Evolutionary conservation across 1,284 basidiomycete genomes (phyloP), one percentile per base, ranked within the genome.

Genomic region (Ganoderma multipileum): DNA sequence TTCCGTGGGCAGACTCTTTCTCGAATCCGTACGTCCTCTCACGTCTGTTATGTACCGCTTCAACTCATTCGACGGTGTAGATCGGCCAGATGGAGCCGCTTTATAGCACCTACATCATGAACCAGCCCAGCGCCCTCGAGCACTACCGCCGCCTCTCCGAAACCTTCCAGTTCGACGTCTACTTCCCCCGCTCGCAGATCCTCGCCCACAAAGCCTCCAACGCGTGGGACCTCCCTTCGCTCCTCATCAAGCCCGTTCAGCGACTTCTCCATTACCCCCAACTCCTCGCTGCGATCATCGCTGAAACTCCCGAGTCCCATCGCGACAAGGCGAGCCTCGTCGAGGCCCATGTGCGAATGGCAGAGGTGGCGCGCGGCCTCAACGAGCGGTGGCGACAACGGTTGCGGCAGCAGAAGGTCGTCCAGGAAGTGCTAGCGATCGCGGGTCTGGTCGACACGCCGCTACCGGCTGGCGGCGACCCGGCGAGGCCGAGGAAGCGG

Each of bases 201-300:
- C 83, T 91, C 47, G 91, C 94, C 20, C 88, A 91, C n/a, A 85
- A 87, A 4, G 86, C 91, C 57, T 94, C 95, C 0, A 93, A 96
- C 75, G 95, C 96, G 1, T 98, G 96, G 97, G 96, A 98, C 79
- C 88, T 98, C 58, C 87, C 93, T 6, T 97, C 95, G 0, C 87
- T 98, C 69, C 89, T 98, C 69, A 98, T 96, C 80, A 94, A 82
- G 79, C 95, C 95, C 38, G 93, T 97, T 6, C 95, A 97, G 76
- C 89, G 95, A 20, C 85, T 97, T 59, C 88, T 96, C 72, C 97
- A 97, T 79, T 98, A 98, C 78, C 92, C 96, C 0, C 86, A 98
- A 14, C 87, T 98, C n/a, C 89, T 98, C 47, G 82, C 83, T n/a
- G 90, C 95, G 61, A 91, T 98, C 67, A 85, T 94, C 62, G 88